Base-by-base conservation (phyloP, 495 filamentous ascomycete genomes). In the Hypoxylon crocopeplum region DNA sequence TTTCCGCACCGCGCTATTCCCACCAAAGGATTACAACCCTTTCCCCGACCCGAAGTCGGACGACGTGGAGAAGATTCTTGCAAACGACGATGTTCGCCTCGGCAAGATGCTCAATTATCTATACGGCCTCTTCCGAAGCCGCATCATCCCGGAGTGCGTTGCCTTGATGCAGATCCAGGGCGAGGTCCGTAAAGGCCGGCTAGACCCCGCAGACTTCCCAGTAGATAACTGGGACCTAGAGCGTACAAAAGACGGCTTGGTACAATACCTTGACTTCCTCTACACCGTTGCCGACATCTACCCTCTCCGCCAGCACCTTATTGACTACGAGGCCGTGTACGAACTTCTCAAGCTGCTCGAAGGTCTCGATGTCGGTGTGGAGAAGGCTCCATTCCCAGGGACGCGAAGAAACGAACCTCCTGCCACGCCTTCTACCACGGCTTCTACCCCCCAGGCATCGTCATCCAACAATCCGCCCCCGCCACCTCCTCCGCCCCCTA, bases 171-270 rank as follows among this genome's bases (percentile, higher is more conserved):
- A 92, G 62, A 82, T 95, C 11, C 93, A 97, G 75, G 88, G 89
- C n/a, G 87, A 95, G 62, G 94, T 96, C 46, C 86, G 89, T 17
- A 72, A 72, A 33, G 67, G 66, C 15, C 49, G 66, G 27, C 59
- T 70, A 20, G 75, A 79, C 25, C 71, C 78, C 0, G 85, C 90
- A 57, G 92, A 96, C 69, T 97, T 96, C 66, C 93, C 93, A 3
- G 85, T 96, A 33, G 94, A 97, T 62, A 82, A 93, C 24, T 97
- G 93, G 93, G 93, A 97, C 67, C 94, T 97, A 87, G 93, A 97
- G 68, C 85, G 93, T 13, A 92, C 82, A 16, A 81, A 81, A 49
- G 82, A 97, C 65, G 93, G 92, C 12, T 85, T 96, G 10, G 91
- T 92, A 46, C 92, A 96, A 69, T 96, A 93, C 71, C 82, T 97